A percentile compares a stretch with the other conserved stretches of the same genome.
Conservation (phyloP, 768 basidiomycete genomes). For the Dictyophora rubrovolvata region DNA sequence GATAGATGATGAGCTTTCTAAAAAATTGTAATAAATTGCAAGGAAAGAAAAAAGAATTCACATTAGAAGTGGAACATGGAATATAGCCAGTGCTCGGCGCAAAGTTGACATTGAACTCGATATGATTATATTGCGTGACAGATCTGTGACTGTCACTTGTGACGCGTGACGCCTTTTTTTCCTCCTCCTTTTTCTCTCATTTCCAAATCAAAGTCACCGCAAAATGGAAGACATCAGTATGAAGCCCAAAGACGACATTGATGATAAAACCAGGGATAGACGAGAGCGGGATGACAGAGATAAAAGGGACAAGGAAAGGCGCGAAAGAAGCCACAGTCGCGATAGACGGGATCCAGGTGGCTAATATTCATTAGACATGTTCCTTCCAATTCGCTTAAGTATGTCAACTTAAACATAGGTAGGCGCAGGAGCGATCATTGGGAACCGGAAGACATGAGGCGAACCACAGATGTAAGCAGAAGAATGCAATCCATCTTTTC, state of each 20-base stretch:
- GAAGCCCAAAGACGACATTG: slow-evolving; percentile 12
- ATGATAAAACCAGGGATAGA: slow-evolving; percentile 16
- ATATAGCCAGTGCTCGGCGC: neutral
- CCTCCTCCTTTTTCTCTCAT: neutral
- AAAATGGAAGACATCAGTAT: slow-evolving; percentile 4
- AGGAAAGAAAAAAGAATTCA: neutral
- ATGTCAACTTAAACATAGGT: slow-evolving; percentile 32
- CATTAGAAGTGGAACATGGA: neutral
- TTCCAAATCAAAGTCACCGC: neutral
- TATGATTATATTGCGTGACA: neutral
- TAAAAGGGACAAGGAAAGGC: slow-evolving; percentile 21
- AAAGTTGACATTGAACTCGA: too few species aligned
- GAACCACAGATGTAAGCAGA: slow-evolving; percentile 56
- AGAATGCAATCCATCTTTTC: neutral
- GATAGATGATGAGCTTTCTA: slow-evolving; percentile 16
- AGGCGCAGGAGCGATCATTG: slow-evolving; percentile 58
- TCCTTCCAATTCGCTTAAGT: slow-evolving; percentile 7
- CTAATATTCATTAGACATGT: slow-evolving; percentile 11
- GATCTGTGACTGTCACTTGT: neutral
- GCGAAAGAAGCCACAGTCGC: slow-evolving; percentile 26
- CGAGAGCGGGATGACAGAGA: slow-evolving; percentile 8
- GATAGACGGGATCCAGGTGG: slow-evolving; percentile 49
- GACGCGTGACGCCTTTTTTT: neutral
- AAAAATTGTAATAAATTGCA: neutral
- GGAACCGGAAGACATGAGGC: slow-evolving; percentile 65